Percentiles rank a stretch among this genome's conserved stretches.
These are phyloP conservation scores for Hamamelis virginiana DNA, from an alignment of 164 flowering plant species.

Conservation along the genomic window DNA sequence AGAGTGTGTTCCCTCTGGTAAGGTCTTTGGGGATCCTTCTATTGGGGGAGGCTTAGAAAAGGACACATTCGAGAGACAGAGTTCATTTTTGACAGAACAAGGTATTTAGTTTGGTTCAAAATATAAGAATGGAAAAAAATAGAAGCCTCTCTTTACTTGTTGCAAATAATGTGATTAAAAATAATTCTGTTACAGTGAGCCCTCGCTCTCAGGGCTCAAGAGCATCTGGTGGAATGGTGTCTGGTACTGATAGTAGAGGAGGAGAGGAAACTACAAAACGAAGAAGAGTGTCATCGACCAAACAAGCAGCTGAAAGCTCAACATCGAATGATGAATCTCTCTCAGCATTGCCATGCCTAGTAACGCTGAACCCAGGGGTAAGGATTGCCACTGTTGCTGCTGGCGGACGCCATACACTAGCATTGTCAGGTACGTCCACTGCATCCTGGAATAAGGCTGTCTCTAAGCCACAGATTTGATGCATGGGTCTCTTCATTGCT, in stretches of 20 bases:
- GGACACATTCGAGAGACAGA: constrained; percentile 51
- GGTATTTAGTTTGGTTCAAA: constrained; percentile 37
- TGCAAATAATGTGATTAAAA: constrained; percentile 22
- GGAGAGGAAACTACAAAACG: constrained; percentile 74
- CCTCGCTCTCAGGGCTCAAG: constrained; percentile 61
- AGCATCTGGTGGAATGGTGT: constrained; percentile 41
- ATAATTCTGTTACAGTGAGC: constrained; percentile 49
- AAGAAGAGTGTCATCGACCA: constrained; percentile 69
- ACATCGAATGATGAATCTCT: constrained; percentile 65
- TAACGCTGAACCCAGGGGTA: constrained; percentile 76
- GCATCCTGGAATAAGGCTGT: neutral
- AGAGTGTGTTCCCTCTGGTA: constrained; percentile 96
- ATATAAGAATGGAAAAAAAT: constrained; percentile 2
- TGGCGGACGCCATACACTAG: constrained; percentile 95
- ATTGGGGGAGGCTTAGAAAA: constrained; percentile 38
- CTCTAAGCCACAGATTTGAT: constrained; percentile 4
- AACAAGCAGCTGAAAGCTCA: constrained; percentile 71
- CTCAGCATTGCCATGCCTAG: constrained; percentile 87
- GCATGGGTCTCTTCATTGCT: constrained; percentile 1
- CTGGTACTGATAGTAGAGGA: constrained; percentile 44
- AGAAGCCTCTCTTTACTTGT: constrained; percentile 3
- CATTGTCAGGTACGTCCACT: constrained; percentile 71
- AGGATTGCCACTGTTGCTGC: constrained; percentile 84
- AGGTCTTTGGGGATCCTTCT: constrained; percentile 61
- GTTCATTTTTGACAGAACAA: constrained; percentile 56